phyloP scores from a whole-genome alignment of 306 rosid genomes.

The Macrotyloma uniflorum region DNA sequence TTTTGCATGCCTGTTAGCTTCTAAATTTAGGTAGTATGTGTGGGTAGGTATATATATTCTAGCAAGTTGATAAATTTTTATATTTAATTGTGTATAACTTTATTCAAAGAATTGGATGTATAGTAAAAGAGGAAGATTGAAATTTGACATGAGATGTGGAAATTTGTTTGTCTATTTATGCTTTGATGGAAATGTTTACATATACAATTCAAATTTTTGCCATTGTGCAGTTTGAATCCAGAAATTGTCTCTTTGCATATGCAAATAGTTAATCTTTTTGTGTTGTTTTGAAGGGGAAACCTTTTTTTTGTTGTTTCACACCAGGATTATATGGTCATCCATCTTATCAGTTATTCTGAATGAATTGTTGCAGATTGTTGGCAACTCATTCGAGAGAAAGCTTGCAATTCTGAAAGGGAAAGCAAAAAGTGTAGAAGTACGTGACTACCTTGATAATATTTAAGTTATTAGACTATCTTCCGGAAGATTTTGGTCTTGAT shows the following conservation, averaged over 20 bases:
- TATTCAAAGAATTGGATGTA: background rate
- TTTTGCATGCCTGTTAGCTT: background rate
- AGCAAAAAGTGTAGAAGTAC: conserved; percentile 58
- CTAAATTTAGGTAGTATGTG: background rate
- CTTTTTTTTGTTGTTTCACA: background rate
- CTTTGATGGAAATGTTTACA: background rate
- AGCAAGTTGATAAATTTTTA: background rate
- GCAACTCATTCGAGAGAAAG: conserved; percentile 94
- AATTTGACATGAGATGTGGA: background rate
- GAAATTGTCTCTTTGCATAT: background rate
- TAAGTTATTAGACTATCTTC: background rate
- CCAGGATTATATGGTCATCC: conserved; percentile 3
- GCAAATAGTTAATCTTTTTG: background rate
- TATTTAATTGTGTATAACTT: background rate
- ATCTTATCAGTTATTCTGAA: conserved; percentile 21
- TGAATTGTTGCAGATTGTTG: conserved; percentile 68
- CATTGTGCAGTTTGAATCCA: no score
- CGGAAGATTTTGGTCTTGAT: background rate
- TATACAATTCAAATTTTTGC: background rate
- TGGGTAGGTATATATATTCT: no score
- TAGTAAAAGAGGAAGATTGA: background rate
- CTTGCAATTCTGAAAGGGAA: conserved; percentile 84
- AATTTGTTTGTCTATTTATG: background rate
- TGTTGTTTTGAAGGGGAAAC: background rate
- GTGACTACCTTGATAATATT: conserved; percentile 38